These are phyloP conservation scores for Huntiella moniliformis DNA, from an alignment of 2,329 filamentous ascomycete genomes.

Conservation along the genomic window DNA sequence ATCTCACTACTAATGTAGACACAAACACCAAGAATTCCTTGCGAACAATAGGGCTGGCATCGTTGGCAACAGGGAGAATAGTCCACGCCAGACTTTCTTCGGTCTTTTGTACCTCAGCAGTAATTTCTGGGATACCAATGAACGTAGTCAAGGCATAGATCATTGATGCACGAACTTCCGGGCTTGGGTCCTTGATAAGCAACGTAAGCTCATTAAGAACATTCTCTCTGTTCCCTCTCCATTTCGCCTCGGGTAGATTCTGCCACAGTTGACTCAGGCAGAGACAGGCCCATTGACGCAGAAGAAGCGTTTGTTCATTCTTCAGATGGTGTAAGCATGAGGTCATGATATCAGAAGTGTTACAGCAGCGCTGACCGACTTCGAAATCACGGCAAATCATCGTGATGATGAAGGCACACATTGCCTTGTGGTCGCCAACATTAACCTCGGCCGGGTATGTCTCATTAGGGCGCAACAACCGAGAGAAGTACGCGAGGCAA, in stretches of 20 bases:
- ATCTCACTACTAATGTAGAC: constrained; percentile 75
- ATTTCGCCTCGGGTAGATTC: constrained; percentile 82
- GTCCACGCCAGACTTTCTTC: constrained; percentile 84
- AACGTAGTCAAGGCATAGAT: constrained; percentile 87
- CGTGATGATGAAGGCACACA: constrained; percentile 95
- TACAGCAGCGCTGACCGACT: constrained; percentile 78
- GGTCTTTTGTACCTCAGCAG: constrained; percentile 73
- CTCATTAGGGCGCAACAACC: constrained; percentile 70
- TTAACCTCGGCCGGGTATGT: constrained; percentile 63
- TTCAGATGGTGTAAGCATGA: constrained; percentile 69
- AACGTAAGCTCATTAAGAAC: constrained; percentile 67
- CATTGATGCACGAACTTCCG: constrained; percentile 86
- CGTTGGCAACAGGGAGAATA: constrained; percentile 76
- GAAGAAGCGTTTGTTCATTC: constrained; percentile 69
- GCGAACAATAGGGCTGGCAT: constrained; percentile 84
- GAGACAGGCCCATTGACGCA: constrained; percentile 89
- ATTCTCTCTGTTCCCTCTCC: constrained; percentile 77
- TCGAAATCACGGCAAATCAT: constrained; percentile 94
- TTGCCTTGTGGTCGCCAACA: constrained; percentile 85
- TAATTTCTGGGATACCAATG: constrained; percentile 79
- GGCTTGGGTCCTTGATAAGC: constrained; percentile 67
- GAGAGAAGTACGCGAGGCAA: constrained; percentile 90
- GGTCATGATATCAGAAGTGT: constrained; percentile 76
- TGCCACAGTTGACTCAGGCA: constrained; percentile 92
- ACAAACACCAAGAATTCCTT: constrained; percentile 89